Evolutionary conservation across 129 eudicot genomes (phyloP).

Genomic region (Ambrosia artemisiifolia): DNA sequence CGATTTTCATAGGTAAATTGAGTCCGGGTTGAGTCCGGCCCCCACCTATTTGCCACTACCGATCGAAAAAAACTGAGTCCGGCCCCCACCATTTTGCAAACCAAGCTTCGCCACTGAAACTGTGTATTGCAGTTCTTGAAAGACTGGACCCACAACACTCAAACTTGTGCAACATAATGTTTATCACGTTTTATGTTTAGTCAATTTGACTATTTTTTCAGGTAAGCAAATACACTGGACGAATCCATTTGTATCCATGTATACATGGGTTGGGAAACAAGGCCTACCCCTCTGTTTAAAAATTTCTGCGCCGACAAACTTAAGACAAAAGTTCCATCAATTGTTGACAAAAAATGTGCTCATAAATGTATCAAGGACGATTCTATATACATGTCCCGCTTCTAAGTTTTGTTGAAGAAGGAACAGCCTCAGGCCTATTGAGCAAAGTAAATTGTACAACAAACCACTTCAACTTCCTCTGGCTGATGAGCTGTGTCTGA

Average conservation of each 20-base stretch:
- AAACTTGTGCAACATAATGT: not conserved
- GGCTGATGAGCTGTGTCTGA: slow-evolving; percentile 65
- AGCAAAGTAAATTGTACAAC: slow-evolving; percentile 54
- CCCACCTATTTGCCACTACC: no score
- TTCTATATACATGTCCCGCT: slow-evolving; percentile 45
- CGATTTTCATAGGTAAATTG: no score
- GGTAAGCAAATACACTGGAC: slow-evolving; percentile 94
- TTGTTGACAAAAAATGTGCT: slow-evolving; percentile 24
- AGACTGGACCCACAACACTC: not conserved
- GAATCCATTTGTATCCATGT: slow-evolving; percentile 88
- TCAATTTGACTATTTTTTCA: slow-evolving; percentile 23
- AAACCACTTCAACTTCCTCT: slow-evolving; percentile 94
- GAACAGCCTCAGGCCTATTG: slow-evolving; percentile 71
- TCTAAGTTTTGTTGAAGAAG: slow-evolving; percentile 59
- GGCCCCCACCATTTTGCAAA: no score
- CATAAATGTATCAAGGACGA: slow-evolving; percentile 33
- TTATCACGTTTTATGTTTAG: not conserved
- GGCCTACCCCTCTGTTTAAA: slow-evolving; percentile 71
- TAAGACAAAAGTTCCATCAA: slow-evolving; percentile 24
- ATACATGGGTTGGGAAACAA: slow-evolving; percentile 55
- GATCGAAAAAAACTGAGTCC: no score
- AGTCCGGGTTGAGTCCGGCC: no score
- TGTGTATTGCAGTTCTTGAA: slow-evolving; percentile 1
- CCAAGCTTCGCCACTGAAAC: no score
- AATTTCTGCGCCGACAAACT: slow-evolving; percentile 80